phyloP scores from a whole-genome alignment of 768 basidiomycete genomes.

The Gelatoporia subvermispora region DNA sequence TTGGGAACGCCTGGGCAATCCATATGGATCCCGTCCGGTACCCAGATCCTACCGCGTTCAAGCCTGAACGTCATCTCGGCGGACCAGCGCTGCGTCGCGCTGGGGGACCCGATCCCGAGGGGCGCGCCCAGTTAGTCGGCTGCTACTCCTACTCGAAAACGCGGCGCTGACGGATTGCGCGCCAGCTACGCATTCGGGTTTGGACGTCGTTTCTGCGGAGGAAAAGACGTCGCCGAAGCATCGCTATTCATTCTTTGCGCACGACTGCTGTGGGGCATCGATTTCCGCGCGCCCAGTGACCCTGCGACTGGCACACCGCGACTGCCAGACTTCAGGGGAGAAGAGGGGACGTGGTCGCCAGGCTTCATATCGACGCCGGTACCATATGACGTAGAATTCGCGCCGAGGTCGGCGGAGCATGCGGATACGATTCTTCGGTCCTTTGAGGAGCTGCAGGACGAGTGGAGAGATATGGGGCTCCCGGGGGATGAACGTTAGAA shows the following conservation, averaged over 20 bases:
- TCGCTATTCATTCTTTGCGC: slow-evolving; percentile 18
- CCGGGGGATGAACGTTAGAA: slow-evolving; percentile 3
- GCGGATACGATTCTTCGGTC: not conserved
- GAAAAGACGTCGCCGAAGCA: slow-evolving; percentile 16
- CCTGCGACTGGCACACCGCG: not conserved
- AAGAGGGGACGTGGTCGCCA: slow-evolving; percentile 1
- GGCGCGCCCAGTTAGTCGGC: not conserved
- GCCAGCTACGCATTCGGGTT: slow-evolving; percentile 16
- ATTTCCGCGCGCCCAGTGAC: slow-evolving; percentile 15
- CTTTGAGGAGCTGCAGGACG: slow-evolving; percentile 1
- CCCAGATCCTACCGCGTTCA: slow-evolving; percentile 34
- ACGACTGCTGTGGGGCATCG: slow-evolving; percentile 20
- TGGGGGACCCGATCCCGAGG: slow-evolving; percentile 8
- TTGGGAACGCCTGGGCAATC: slow-evolving; percentile 26
- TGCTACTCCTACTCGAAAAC: too few relatives aligned
- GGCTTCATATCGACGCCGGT: slow-evolving; percentile 2
- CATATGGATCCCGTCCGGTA: slow-evolving; percentile 33
- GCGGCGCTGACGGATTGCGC: not conserved
- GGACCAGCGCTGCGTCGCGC: not conserved
- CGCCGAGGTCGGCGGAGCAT: not conserved
- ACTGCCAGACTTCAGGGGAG: slow-evolving; percentile 1
- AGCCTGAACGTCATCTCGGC: slow-evolving; percentile 36
- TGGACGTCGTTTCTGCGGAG: slow-evolving; percentile 16
- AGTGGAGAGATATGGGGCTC: slow-evolving; percentile 3
- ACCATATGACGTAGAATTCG: not conserved